Evolutionary conservation across 208 protist species (phyloP), one percentile per base, ranked within the genome.

Genomic region (Trypanosoma cruzi): DNA sequence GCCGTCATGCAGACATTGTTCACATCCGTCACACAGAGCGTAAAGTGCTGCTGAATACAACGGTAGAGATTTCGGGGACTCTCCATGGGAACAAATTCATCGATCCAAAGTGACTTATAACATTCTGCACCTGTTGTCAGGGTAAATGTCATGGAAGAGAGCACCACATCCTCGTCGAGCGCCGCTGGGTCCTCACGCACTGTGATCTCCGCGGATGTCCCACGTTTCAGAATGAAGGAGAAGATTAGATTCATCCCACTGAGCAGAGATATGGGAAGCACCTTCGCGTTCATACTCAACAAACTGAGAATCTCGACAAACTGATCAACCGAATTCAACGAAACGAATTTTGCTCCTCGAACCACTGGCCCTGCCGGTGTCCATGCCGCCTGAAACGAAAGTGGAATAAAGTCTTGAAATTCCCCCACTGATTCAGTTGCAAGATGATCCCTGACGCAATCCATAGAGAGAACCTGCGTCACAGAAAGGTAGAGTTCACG

Each of bases 281-380:
- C 37, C 10, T 32, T 64, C 24, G 75, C 46, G 44, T 62, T 49
- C 8, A 20, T n/a, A 8, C 68, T 59, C n/a, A 87, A 36, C 14
- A 56, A 48, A 8, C 32, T 63, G 4, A 80, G 11, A 28, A 78
- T 54, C 13, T 66, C 61, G 42, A 46, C 37, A 42, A 87, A 74
- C 14, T 77, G 57, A 8, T 60, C 64, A 0, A 58, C 40, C 7
- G 64, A 75, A 13, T 42, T 54, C 56, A 83, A 50, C 0, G 22
- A 37, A 14, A 77, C 56, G 75, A 80, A 83, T 22, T 56, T 60
- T 8, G 73, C 78, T 7, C 77, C 81, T 10, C 72, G 55, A 55
- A 83, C 74, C 8, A 87, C 68, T 2, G 81, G 77, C 24, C 81
- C 81, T 4, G 77, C 77, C 14, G 81, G 73, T 29, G 81, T 87